These are phyloP conservation scores for Persicaria maculosa DNA, from an alignment of 148 eudicot species.

Conservation along the genomic window DNA sequence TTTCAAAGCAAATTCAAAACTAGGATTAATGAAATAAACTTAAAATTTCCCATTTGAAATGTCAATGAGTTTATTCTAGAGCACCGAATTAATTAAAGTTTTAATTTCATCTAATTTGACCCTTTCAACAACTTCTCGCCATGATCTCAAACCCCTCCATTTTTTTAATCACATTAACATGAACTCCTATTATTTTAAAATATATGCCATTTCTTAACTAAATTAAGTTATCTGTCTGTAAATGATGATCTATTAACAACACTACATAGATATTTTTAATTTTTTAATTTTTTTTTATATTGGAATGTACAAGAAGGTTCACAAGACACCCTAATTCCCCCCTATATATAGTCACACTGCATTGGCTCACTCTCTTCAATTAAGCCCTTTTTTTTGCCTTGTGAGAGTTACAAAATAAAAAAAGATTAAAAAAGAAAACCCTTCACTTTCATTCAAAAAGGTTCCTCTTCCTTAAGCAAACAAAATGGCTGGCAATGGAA, in stretches of 20 bases:
- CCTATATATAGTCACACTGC: conserved; percentile 1
- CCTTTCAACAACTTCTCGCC: conserved; percentile 4
- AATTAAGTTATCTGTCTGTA: conserved; percentile 1
- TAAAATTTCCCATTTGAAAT: neutral
- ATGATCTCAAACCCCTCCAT: neutral
- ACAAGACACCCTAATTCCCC: conserved; percentile 7
- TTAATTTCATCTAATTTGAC: neutral
- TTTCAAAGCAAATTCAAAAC: conserved; percentile 8
- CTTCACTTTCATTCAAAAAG: neutral
- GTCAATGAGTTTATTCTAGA: neutral
- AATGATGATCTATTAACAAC: neutral
- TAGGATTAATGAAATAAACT: neutral
- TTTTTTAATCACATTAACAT: conserved; percentile 9
- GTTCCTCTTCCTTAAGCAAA: neutral
- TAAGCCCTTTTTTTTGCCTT: neutral
- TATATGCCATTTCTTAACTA: neutral
- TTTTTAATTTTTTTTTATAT: neutral
- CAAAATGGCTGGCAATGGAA: conserved; percentile 8
- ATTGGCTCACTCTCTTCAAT: neutral
- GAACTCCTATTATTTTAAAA: neutral
- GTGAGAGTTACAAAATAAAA: neutral
- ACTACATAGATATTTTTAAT: neutral
- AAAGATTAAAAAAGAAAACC: neutral
- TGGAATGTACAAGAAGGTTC: conserved; percentile 9
- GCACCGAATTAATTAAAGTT: neutral